Conservation (phyloP, 768 basidiomycete genomes). For the Auricularia auricula-judae region DNA sequence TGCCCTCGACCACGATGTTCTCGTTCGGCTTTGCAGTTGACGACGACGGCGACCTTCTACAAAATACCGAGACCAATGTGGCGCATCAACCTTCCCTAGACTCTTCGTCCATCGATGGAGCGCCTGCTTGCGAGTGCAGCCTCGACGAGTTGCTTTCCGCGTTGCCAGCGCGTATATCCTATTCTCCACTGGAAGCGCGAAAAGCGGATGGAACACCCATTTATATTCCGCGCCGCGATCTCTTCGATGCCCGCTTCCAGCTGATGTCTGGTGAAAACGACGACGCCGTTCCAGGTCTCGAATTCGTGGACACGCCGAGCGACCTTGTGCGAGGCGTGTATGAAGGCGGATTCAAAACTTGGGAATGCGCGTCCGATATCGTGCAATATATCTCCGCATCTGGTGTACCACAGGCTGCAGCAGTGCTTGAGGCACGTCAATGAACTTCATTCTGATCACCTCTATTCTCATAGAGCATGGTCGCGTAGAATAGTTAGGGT, state of each 20-base stretch:
- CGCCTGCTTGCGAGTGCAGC: neutral
- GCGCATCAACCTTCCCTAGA: neutral
- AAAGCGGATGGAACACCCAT: neutral
- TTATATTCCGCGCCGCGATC: slow-evolving; percentile 60
- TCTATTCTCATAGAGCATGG: slow-evolving; percentile 2
- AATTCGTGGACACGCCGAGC: slow-evolving; percentile 70
- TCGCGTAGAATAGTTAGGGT: slow-evolving; percentile 55
- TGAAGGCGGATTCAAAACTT: slow-evolving; percentile 94
- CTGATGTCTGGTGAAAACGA: slow-evolving; percentile 50
- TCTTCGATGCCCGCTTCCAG: slow-evolving; percentile 96
- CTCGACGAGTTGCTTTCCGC: neutral
- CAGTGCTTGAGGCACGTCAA: slow-evolving; percentile 58
- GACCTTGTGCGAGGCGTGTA: slow-evolving; percentile 89
- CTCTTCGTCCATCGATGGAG: neutral
- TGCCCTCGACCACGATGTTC: neutral
- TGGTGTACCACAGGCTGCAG: slow-evolving; percentile 34
- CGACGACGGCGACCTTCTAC: neutral
- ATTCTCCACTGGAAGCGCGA: neutral
- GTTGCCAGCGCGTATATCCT: neutral
- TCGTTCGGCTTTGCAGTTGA: neutral
- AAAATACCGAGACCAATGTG: neutral
- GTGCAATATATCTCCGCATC: slow-evolving; percentile 49
- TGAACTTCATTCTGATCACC: neutral
- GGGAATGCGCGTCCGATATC: slow-evolving; percentile 91
- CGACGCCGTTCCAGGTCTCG: slow-evolving; percentile 26